phyloP scores from a whole-genome alignment of 1,139 yeast genomes.

The Taphrina betulina region DNA sequence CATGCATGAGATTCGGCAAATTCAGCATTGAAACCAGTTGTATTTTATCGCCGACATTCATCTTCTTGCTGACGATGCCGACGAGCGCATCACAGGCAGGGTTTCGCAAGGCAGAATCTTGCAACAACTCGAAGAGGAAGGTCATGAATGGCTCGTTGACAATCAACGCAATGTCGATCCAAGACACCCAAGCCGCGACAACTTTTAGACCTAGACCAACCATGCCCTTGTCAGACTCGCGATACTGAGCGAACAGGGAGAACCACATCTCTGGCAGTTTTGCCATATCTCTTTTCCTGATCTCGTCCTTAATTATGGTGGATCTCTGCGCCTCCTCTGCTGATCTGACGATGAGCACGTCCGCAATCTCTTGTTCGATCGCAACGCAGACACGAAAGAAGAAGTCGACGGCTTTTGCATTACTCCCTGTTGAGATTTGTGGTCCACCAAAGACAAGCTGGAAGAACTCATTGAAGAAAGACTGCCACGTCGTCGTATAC shows the following conservation, averaged over 20 bases:
- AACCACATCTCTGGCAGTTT: conserved; percentile 70
- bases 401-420: conserved; percentile 65
- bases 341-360: conserved; percentile 73
- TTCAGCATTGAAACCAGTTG: conserved; percentile 70
- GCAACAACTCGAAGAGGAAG: conserved; percentile 63
- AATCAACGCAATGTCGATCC: conserved; percentile 89
- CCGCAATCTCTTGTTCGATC: conserved; percentile 90
- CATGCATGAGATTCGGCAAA: conserved; percentile 56
- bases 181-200: conserved; percentile 82
- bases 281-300: conserved; percentile 73
- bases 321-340: conserved; percentile 62
- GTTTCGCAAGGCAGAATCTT: conserved; percentile 51
- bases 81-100: conserved; percentile 70
- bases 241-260: conserved; percentile 49
- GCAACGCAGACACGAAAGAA: conserved; percentile 70
- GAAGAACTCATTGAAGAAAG: conserved; percentile 67
- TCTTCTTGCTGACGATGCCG: conserved; percentile 84
- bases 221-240: conserved; percentile 49
- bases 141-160: conserved; percentile 65
- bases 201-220: conserved; percentile 61
- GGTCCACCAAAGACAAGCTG: conserved; percentile 42
- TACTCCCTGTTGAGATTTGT: conserved; percentile 40
- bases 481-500: conserved; percentile 63
- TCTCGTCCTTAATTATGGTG: conserved; percentile 71
- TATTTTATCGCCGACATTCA: conserved; percentile 83